Percentiles rank a stretch among this genome's conserved stretches.
Conservation (phyloP, 75 land plant genomes). For the Chamaecyparis obtusa region DNA sequence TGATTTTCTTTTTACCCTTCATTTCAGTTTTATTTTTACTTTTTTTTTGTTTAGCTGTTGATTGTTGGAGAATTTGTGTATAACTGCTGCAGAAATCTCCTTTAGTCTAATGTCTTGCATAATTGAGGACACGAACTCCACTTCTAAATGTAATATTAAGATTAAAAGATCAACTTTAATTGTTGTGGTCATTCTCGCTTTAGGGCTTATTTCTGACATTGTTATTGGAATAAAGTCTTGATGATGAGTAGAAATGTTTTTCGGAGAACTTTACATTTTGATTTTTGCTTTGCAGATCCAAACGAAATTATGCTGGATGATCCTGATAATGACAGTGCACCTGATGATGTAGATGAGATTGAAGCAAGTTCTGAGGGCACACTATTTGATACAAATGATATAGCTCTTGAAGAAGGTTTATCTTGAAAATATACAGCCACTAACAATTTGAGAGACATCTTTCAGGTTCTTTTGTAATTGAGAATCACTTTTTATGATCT, state of each 20-base stretch:
- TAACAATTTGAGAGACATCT: background rate
- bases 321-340: background rate
- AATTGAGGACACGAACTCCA: background rate
- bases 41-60: background rate
- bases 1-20: background rate
- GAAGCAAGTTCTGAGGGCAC: background rate
- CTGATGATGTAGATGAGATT: slow-evolving; percentile 8
- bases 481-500: background rate
- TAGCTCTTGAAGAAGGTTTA: background rate
- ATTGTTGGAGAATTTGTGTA: background rate
- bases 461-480: background rate
- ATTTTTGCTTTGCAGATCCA: slow-evolving; percentile 5
- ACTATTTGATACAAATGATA: background rate
- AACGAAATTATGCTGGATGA: background rate
- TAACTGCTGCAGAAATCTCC: background rate
- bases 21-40: background rate
- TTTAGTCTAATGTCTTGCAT: background rate
- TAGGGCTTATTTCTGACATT: background rate
- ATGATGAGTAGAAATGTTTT: background rate
- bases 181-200: background rate
- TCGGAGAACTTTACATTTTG: background rate
- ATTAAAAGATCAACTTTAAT: background rate
- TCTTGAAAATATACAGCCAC: background rate
- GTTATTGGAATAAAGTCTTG: background rate
- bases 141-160: background rate